Conservation (phyloP, 192 early-diverging fungal species). For the Backusella parvicylindrica region DNA sequence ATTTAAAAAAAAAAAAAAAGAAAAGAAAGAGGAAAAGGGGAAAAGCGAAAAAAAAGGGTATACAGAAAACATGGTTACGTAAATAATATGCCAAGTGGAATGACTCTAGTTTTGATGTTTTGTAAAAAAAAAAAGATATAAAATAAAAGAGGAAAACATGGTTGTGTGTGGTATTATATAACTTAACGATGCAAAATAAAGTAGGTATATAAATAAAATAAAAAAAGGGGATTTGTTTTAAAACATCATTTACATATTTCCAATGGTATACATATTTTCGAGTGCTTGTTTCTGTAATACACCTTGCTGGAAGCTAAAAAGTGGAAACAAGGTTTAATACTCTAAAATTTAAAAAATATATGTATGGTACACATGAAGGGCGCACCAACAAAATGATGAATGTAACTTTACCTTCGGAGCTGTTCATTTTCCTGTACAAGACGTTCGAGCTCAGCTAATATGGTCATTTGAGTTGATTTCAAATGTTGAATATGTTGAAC, state of each 20-base stretch:
- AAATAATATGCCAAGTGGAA: conserved; percentile 3
- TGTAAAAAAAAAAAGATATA: not conserved
- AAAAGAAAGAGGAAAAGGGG: not conserved
- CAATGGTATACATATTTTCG: conserved; percentile 35
- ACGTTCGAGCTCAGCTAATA: conserved; percentile 32
- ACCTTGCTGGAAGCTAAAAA: conserved; percentile 29
- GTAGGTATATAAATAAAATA: conserved; percentile 8
- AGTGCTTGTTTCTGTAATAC: conserved; percentile 35
- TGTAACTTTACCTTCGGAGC: conserved; percentile 27
- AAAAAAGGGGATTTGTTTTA: not conserved
- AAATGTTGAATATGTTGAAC: conserved; percentile 44
- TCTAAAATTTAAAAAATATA: not conserved
- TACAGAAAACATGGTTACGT: conserved; percentile 9
- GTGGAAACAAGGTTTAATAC: not conserved
- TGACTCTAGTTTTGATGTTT: not conserved
- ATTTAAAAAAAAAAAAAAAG: not conserved
- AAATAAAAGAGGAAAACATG: not conserved
- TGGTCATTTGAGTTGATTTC: conserved; percentile 34
- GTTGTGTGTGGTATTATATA: conserved; percentile 2
- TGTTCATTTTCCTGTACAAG: conserved; percentile 37
- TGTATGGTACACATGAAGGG: not conserved
- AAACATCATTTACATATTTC: conserved; percentile 23
- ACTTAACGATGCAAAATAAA: conserved; percentile 13
- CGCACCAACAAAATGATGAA: conserved; percentile 2
- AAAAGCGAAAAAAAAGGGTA: conserved; percentile 6